phyloP scores from a whole-genome alignment of 73 alveolate species.

The Stentor coeruleus region DNA sequence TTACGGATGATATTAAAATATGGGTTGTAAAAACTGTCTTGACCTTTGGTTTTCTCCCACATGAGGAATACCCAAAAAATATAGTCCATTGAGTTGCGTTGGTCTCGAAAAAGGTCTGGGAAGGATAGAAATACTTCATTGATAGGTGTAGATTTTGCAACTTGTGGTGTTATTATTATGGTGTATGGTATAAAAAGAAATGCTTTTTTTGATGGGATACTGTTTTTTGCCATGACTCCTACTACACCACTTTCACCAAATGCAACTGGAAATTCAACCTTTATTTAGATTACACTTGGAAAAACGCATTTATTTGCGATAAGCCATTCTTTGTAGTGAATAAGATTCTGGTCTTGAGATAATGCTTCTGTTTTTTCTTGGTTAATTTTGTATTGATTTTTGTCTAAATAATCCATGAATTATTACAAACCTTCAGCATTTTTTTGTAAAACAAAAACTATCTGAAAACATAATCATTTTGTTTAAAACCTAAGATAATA shows the following conservation, averaged over 20 bases:
- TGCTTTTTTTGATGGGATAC: constrained; percentile 23
- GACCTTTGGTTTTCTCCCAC: constrained; percentile 43
- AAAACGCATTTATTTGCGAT: constrained; percentile 27
- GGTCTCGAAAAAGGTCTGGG: constrained; percentile 28
- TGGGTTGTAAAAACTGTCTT: constrained; percentile 41
- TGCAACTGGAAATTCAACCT: constrained; percentile 24
- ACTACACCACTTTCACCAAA: neutral
- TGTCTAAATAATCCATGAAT: too few species aligned
- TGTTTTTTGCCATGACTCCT: neutral
- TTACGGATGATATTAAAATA: constrained; percentile 35
- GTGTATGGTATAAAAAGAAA: constrained; percentile 41
- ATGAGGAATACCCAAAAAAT: constrained; percentile 31
- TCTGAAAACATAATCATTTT: too few species aligned
- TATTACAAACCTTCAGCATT: too few species aligned
- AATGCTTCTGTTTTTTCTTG: neutral
- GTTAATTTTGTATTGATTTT: too few species aligned
- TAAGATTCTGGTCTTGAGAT: neutral
- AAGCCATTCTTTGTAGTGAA: constrained; percentile 29
- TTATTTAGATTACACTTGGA: neutral
- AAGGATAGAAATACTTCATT: constrained; percentile 32
- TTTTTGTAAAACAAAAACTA: too few species aligned
- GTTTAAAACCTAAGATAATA: too few species aligned
- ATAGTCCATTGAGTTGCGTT: constrained; percentile 21
- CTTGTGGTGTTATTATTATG: constrained; percentile 38
- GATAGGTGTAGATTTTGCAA: constrained; percentile 35